Evolutionary conservation across 257 asterid genomes (phyloP), one percentile per base, ranked within the genome.

Genomic region (Paulownia fortunei): DNA sequence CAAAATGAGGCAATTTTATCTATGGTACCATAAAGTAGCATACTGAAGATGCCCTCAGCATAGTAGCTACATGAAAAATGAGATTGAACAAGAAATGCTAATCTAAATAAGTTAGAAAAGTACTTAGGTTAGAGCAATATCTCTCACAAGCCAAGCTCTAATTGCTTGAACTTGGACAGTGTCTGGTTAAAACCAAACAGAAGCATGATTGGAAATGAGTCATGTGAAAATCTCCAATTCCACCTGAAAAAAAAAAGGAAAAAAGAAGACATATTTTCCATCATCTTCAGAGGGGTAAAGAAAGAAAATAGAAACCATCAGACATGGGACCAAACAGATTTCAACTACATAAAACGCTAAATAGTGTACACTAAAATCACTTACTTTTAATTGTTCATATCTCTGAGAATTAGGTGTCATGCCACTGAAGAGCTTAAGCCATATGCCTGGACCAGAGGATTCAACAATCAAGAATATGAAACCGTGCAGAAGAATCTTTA

Each of bases 401-500:
- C 15, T 27, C 24, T 19, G 18, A 32, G 26, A 21, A n/a, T 42
- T 4, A 34, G 67, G 27, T 30, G 67, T 42, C 60, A 16, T 6
- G 51, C 10, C 61, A 18, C 19, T 46, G 26, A 37, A 56, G 55
- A 42, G 41, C 76, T 21, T 0, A n/a, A 44, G 23, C 18, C 56
- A 51, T n/a, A 36, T 6, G 13, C 44, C 77, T 69, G 64, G 52
- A 55, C 61, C 30, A 30, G 49, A 68, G n/a, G 76, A 49, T 10
- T 55, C 24, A 61, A 60, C 60, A 51, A 51, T 67, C 67, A 67
- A 73, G 32, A 19, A 55, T 67, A 27, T 49, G 61, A 39, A 67
- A 49, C 77, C 39, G 42, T 30, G 54, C 23, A 26, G 19, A 59
- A 41, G 51, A 60, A 51, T 37, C 68, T 47, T 21, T 6, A 51